A percentile compares a stretch with the other conserved stretches of the same genome.
Conservation (phyloP, 805 yeast genomes). For the Yarrowia yakushimensis region DNA sequence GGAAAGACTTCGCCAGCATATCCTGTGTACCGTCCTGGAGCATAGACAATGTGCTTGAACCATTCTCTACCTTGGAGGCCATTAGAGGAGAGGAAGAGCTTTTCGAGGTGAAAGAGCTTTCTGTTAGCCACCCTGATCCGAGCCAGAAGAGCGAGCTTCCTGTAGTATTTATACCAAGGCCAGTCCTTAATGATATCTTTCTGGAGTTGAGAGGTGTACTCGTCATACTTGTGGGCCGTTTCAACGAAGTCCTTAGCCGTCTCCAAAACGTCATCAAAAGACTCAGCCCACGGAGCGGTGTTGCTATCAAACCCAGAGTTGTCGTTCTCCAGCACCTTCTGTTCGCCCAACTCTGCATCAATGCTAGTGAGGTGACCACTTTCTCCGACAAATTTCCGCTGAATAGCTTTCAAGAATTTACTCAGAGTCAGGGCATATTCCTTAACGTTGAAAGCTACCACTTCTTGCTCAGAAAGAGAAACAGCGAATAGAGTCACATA, state of each 20-base stretch:
- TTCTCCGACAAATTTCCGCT: slow-evolving; percentile 39
- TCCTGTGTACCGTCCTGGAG: slow-evolving; percentile 59
- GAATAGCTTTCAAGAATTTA: slow-evolving; percentile 41
- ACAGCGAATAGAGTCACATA: slow-evolving; percentile 50
- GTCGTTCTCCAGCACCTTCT: not conserved
- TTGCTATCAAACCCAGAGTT: not conserved
- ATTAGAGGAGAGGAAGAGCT: slow-evolving; percentile 44
- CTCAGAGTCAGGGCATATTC: slow-evolving; percentile 44
- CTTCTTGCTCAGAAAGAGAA: slow-evolving; percentile 48
- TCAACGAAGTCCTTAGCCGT: slow-evolving; percentile 31
- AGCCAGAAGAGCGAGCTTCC: slow-evolving; percentile 31
- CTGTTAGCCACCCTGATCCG: slow-evolving; percentile 39
- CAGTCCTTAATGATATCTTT: slow-evolving; percentile 56
- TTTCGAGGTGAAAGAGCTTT: slow-evolving; percentile 45
- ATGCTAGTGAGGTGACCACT: slow-evolving; percentile 21
- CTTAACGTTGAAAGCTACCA: slow-evolving; percentile 43
- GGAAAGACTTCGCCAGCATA: slow-evolving; percentile 59
- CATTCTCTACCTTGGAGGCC: slow-evolving; percentile 53
- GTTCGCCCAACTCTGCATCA: not conserved
- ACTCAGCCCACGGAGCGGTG: not conserved
- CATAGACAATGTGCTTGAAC: slow-evolving; percentile 58
- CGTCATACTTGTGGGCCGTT: slow-evolving; percentile 47
- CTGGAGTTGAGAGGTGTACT: slow-evolving; percentile 47
- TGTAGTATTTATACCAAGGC: slow-evolving; percentile 62
- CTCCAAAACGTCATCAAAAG: not conserved